Evolutionary conservation across 176 grass and related monocot species (phyloP), one percentile per base, ranked within the genome.

Genomic region (Tillandsia leiboldiana): DNA sequence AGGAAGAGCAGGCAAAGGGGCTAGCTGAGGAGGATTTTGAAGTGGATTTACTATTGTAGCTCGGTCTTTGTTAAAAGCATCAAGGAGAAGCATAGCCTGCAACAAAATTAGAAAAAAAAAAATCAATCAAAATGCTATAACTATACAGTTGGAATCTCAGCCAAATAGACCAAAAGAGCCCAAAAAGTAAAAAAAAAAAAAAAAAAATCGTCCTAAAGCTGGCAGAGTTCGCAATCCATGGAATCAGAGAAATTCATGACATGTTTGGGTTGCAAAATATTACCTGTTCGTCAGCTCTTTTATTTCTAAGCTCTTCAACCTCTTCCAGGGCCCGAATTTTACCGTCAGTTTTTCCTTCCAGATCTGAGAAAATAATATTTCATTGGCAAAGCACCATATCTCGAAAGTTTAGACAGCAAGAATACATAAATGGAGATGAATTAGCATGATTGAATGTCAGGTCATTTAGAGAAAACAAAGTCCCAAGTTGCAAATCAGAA

Each of bases 261-360:
- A 47, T 9, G 48, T 51, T 28, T 42, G 24, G 53, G 17, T 14
- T 66, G 51, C 51, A 51, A 14, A 77, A 50, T 13, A 50, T 13
- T 76, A 96, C 88, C 88, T 96, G 92, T 73, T 96, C 87, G 59
- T 96, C 92, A 63, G 88, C 92, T 79, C 88, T 91, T 69, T 92
- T 78, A 73, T 78, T 87, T 79, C 87, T 91, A 56, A 96, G 70
- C 52, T 91, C 85, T 74, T 96, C 88, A 66, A 96, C 76, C 53
- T 87, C 83, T 85, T 90, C 93, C 73, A 83, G 68, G 57, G 84
- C 71, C 22, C 79, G 59, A 27, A 97, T 90, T 85, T 92, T 97
- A 0, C 75, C 81, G 47, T 92, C 93, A 7, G 88, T 85, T 79
- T 97, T 89, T 73, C 89, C 84, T 67, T 90, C 89, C 67, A 97